Percentiles rank a stretch among this genome's conserved stretches.
Conservation (phyloP, 169 alveolate species). For the Plasmodium chabaudi region DNA sequence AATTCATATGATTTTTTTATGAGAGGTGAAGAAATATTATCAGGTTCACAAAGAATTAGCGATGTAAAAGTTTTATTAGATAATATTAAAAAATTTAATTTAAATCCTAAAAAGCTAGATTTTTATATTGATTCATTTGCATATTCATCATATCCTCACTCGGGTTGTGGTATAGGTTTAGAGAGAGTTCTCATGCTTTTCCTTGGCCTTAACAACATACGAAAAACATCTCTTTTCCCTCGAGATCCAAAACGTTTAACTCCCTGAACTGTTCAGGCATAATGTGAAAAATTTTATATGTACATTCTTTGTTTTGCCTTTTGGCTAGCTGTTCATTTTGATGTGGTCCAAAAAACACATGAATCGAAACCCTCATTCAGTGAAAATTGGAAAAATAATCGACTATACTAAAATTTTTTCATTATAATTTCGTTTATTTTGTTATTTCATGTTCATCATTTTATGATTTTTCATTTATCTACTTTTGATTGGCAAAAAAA, state of each 20-base stretch:
- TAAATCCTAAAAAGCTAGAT: constrained; percentile 91
- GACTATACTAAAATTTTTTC: too few relatives aligned
- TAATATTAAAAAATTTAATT: constrained; percentile 87
- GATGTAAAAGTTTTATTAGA: constrained; percentile 94
- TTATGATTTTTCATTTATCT: too few relatives aligned
- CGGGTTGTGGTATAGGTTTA: constrained; percentile 99
- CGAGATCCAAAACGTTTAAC: constrained; percentile 98
- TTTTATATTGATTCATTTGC: constrained; percentile 96
- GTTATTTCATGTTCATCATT: too few relatives aligned
- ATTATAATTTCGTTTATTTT: too few relatives aligned
- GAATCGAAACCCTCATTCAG: too few relatives aligned
- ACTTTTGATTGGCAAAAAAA: too few relatives aligned
- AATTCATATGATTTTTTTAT: constrained; percentile 99
- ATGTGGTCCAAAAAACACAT: too few relatives aligned
- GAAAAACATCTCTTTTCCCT: constrained; percentile 98
- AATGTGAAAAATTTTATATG: too few relatives aligned
- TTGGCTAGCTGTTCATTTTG: too few relatives aligned
- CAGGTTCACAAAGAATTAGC: constrained; percentile 99
- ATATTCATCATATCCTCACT: constrained; percentile 99
- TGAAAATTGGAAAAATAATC: too few relatives aligned
- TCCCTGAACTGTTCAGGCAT: constrained; percentile 87
- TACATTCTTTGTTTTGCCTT: too few relatives aligned
- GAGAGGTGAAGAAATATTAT: constrained; percentile 99
- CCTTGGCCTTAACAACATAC: constrained; percentile 95
- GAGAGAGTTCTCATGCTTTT: constrained; percentile 99